phyloP scores from a whole-genome alignment of 805 yeast genomes.

The Isabelozyma pseudorhagii region DNA sequence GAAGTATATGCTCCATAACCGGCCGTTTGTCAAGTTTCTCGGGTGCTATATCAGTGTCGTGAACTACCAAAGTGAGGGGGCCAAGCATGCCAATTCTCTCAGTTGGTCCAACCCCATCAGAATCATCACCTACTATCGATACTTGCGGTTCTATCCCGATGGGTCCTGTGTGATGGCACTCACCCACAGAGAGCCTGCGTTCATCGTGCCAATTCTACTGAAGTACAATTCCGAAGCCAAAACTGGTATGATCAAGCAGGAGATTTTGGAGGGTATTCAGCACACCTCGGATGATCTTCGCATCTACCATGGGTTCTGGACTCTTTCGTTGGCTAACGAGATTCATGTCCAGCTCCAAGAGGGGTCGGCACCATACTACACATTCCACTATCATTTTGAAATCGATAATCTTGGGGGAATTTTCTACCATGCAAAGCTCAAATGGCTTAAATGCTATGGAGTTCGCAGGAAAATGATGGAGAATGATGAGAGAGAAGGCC shows the following conservation, averaged over 20 bases:
- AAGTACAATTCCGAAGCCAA: conserved; percentile 15
- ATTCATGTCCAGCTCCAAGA: conserved; percentile 46
- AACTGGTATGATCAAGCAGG: conserved; percentile 7
- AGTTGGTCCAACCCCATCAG: conserved; percentile 75
- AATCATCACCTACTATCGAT: conserved; percentile 85
- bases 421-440: conserved; percentile 63
- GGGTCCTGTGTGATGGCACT: conserved; percentile 72
- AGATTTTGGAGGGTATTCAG: conserved; percentile 21
- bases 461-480: conserved; percentile 37
- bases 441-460: conserved; percentile 67
- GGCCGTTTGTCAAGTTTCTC: conserved; percentile 76
- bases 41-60: conserved; percentile 87
- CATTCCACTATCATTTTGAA: conserved; percentile 60
- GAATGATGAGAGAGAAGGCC: conserved; percentile 49
- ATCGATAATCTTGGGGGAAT: conserved; percentile 57
- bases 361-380: conserved; percentile 60
- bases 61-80: conserved; percentile 82
- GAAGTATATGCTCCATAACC: conserved; percentile 50
- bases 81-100: conserved; percentile 59
- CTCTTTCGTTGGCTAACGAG: conserved; percentile 50
- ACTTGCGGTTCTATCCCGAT: conserved; percentile 73
- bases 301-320: conserved; percentile 55
- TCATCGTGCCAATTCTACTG: conserved; percentile 59
- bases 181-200: conserved; percentile 67
- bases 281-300: conserved; percentile 3